A percentile compares a stretch with the other conserved stretches of the same genome.
These are phyloP conservation scores for Melanogaster broomeanus DNA, from an alignment of 768 basidiomycete genomes.

Conservation along the genomic window DNA sequence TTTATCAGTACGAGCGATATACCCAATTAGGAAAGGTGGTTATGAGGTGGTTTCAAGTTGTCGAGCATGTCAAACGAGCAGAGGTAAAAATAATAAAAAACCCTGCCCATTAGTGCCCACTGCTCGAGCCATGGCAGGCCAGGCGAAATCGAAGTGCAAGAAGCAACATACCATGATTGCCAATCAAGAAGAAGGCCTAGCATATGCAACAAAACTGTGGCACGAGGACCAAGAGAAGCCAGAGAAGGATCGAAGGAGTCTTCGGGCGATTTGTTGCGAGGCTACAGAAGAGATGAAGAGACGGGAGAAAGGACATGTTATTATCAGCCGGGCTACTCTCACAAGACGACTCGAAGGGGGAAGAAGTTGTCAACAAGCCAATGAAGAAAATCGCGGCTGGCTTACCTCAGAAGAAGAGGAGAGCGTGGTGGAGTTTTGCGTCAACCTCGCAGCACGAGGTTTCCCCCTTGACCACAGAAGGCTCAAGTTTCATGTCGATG, in stretches of 20 bases:
- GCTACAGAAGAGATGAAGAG: not conserved
- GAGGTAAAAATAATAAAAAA: no score
- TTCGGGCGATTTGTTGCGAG: no score
- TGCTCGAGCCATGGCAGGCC: not conserved
- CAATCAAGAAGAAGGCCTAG: constrained; percentile 1
- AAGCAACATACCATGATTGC: not conserved
- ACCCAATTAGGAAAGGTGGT: no score
- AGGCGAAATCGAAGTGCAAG: not conserved
- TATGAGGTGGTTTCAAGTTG: not conserved
- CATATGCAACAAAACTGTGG: not conserved
- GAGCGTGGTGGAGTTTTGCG: constrained; percentile 8
- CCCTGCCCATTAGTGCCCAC: no score
- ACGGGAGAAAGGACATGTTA: not conserved
- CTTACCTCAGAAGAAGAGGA: constrained; percentile 31
- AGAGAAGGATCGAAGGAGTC: no score
- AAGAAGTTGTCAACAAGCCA: no score
- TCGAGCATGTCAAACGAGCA: no score
- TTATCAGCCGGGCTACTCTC: not conserved
- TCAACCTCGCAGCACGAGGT: constrained; percentile 28
- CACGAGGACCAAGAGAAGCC: no score
- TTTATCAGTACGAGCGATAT: no score
- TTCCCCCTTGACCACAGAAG: constrained; percentile 27
- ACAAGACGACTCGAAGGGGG: not conserved
- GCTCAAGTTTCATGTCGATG: constrained; percentile 26
- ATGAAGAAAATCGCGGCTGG: constrained; percentile 17